Conservation (phyloP, 768 basidiomycete species). For the Mycena galopus region DNA sequence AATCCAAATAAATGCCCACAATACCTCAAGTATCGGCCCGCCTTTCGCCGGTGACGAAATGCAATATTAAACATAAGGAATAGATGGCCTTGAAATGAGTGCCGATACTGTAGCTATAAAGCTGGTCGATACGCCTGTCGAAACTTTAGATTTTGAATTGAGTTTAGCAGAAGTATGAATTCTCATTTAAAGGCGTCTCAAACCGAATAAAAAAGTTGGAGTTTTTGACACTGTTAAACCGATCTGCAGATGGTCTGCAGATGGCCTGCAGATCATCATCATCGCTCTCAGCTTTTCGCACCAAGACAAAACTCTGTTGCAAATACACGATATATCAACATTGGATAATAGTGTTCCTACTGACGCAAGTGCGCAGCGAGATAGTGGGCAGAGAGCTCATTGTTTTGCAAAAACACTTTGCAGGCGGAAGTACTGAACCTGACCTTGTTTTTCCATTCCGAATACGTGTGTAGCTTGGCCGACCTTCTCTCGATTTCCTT, state of each 20-base stretch:
- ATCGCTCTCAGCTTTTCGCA: no score
- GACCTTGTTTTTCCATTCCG: conserved; percentile 24
- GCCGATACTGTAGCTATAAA: neutral
- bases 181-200: conserved; percentile 13
- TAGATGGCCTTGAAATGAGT: conserved; percentile 7
- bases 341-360: neutral
- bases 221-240: conserved; percentile 6
- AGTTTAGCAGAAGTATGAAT: neutral
- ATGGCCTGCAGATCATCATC: conserved; percentile 11
- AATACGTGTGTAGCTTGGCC: conserved; percentile 12
- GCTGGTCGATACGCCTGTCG: conserved; percentile 6
- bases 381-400: conserved; percentile 12
- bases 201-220: conserved; percentile 6
- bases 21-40: conserved; percentile 9
- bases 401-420: conserved; percentile 16
- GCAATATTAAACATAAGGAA: conserved; percentile 2
- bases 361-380: neutral
- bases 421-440: conserved; percentile 18
- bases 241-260: conserved; percentile 23
- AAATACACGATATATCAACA: neutral
- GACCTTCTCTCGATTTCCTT: conserved; percentile 8
- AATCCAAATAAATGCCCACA: neutral
- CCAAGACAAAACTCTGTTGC: no score
- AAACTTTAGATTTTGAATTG: conserved; percentile 17
- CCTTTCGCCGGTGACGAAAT: conserved; percentile 4